Base-by-base conservation (phyloP, 139 green algal genomes). In the Picocystis salinarum region DNA sequence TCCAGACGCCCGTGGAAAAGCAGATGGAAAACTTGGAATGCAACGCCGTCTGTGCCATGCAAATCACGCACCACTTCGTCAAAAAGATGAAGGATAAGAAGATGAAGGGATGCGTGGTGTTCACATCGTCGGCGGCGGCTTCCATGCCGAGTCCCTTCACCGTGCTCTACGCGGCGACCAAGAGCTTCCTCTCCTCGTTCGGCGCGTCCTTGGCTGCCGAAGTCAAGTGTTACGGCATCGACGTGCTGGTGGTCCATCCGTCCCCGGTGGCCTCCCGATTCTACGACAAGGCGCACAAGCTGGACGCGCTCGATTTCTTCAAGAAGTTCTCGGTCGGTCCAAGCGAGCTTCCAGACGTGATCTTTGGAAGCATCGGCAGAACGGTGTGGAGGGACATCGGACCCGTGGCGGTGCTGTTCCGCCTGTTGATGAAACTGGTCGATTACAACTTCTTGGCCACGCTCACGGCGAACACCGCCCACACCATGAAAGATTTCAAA, bases 201-300 rank as follows among this genome's bases (percentile, higher is more conserved):
- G 83, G 73, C 9, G 77, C 81, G 11, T 77, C 64, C n/a, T 44
- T 94, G 23, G 79, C 80, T 3, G 50, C 65, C n/a, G 76, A 93
- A 56, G 66, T 91, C 5, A 75, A 76, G 48, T 71, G 68, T 4
- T 56, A 73, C 27, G 83, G 83, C 36, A 85, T 96, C 46, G 85
- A 96, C 54, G 76, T 96, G 11, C 60, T 84, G 13, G 85, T 90
- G 1, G 76, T 92, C 50, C 82, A 94, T 62, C 85, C 85, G 4
- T 92, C 78, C 6, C 85, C 85, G 3, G 83, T 96, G 18, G 76
- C 75, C 6, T 80, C 76, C 15, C 67, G 76, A 53, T 91, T 75
- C 45, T 70, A 71, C 33, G 55, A 61, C 24, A 58, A 61, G 36
- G 33, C 56, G 1, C 71, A 90, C 60, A 83, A 85, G 54, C 44